Evolutionary conservation across 164 flowering plant species (phyloP).

Genomic region (Aristolochia contorta): DNA sequence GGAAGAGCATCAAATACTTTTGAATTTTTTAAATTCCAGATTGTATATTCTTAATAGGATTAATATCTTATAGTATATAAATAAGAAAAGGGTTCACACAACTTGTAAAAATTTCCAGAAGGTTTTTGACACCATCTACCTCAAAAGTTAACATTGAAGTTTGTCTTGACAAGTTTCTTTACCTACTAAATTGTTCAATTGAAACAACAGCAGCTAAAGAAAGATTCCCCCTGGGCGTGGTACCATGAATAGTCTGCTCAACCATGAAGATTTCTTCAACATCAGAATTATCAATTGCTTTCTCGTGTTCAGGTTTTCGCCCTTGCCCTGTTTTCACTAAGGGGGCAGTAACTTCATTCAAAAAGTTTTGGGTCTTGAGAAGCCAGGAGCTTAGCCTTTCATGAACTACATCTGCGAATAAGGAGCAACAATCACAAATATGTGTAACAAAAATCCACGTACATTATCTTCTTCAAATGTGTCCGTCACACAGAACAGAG

Average conservation of each 20-base stretch:
- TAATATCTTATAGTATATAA: no score
- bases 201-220: slow-evolving; percentile 73
- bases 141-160: no score
- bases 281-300: slow-evolving; percentile 24
- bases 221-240: slow-evolving; percentile 52
- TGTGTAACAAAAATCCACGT: no score
- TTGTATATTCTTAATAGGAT: no score
- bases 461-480: no score
- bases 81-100: no score
- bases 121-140: no score
- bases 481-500: no score
- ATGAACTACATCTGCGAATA: slow-evolving; percentile 55
- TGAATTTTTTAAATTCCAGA: no score
- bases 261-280: slow-evolving; percentile 52
- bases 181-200: slow-evolving; percentile 98
- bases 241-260: slow-evolving; percentile 59
- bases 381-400: slow-evolving; percentile 55
- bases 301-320: slow-evolving; percentile 22
- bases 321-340: slow-evolving; percentile 40
- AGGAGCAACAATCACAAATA: background rate
- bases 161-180: slow-evolving; percentile 8
- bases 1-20: no score
- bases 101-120: no score
- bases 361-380: slow-evolving; percentile 56
- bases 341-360: slow-evolving; percentile 65